Base-by-base conservation (phyloP, 2,329 filamentous ascomycete species). In the Nemania sp. region DNA sequence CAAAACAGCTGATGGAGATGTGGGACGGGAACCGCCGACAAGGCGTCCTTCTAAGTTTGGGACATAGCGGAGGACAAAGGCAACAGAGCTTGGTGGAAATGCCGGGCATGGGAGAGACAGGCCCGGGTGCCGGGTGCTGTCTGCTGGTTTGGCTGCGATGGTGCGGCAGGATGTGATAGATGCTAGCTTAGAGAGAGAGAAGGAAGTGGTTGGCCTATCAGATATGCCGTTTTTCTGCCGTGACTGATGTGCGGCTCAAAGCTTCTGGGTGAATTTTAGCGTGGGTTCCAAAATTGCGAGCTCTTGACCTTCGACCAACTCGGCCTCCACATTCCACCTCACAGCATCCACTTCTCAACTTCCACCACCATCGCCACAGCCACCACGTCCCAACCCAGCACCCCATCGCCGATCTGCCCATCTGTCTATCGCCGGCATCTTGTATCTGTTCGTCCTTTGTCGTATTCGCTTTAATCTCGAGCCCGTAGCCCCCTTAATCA, bases 221-320 rank as follows among this genome's bases (percentile, higher is more conserved):
- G 52, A 64, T 64, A 61, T 58, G 56, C 44, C 56, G 44, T 45
- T 61, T 6, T 49, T 57, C 47, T 63, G 54, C 57, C 58, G 57
- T 64, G 59, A 56, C 62, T 62, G 59, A 61, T 61, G 56, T 66
- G 67, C 66, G 66, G 66, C 66, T 68, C 66, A 64, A n/a, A 66
- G 61, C 59, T 57, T 56, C 40, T 63, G 61, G 59, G 61, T 64
- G 59, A 64, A 57, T 64, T 69, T 68, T 69, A 69, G 67, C 66
- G 67, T 67, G 67, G 59, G 59, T 65, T 56, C 64, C 59, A 61
- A 64, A 60, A 64, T 66, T 61, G 61, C 63, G 60, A 61, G 57
- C 51, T 62, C 58, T 62, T 41, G 54, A 59, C 56, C 55, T 60
- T 56, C 56, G 52, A 56, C 58, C 60, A 57, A 41, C 54, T 60